These are phyloP conservation scores for Coniella lustricola DNA, from an alignment of 2,329 filamentous ascomycete species.

Conservation along the genomic window DNA sequence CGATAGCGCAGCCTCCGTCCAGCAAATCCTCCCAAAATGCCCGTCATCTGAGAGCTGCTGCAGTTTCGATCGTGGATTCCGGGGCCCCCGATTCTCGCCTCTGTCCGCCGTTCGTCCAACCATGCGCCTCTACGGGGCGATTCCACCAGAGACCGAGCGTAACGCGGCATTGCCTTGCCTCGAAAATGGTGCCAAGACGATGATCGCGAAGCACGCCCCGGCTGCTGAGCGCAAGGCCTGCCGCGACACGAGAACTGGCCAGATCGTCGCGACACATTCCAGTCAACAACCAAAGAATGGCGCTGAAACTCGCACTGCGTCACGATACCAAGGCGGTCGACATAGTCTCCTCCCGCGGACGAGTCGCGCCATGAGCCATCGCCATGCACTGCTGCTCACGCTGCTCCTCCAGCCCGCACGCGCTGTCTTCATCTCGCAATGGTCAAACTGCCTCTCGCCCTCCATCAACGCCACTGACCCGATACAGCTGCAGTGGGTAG, in stretches of 20 bases:
- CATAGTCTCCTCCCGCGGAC: background rate
- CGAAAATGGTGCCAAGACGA: constrained; percentile 10
- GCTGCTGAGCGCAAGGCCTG: background rate
- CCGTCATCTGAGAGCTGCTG: constrained; percentile 12
- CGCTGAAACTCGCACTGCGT: background rate
- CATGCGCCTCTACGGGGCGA: constrained; percentile 15
- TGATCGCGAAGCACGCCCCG: background rate
- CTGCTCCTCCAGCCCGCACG: constrained; percentile 32
- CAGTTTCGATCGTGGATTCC: constrained; percentile 7
- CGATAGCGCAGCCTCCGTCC: constrained; percentile 3
- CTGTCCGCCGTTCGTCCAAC: constrained; percentile 6
- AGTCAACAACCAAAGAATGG: background rate
- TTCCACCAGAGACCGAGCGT: constrained; percentile 7
- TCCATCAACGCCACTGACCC: constrained; percentile 51
- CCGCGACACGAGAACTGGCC: background rate
- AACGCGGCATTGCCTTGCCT: constrained; percentile 2
- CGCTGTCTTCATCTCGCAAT: constrained; percentile 62
- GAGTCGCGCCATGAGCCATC: constrained; percentile 24
- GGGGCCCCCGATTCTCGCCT: constrained; percentile 1
- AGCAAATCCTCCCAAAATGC: constrained; percentile 15
- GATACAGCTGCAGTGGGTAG: constrained; percentile 69
- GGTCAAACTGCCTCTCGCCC: constrained; percentile 74
- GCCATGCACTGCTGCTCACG: constrained; percentile 28
- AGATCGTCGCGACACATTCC: background rate
- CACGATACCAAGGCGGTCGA: background rate